Percentiles rank a stretch among this genome's conserved stretches.
These are phyloP conservation scores for Ophiostoma himal-ulmi DNA, from an alignment of 2,329 filamentous ascomycete species.

Conservation along the genomic window DNA sequence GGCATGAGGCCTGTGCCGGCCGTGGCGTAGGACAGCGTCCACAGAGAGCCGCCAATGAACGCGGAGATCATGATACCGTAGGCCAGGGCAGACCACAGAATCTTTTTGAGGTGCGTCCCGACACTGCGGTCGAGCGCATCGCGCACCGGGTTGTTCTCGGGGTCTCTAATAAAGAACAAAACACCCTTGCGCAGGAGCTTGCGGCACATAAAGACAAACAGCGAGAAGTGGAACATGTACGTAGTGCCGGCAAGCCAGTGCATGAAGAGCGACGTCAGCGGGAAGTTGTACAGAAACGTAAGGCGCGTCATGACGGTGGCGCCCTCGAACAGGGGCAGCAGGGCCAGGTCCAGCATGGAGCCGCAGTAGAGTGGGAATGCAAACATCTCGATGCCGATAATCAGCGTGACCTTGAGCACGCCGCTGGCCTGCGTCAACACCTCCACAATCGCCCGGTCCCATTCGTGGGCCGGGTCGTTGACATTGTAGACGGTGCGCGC, in stretches of 20 bases:
- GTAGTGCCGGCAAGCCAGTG: constrained; percentile 99
- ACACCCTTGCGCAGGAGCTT: constrained; percentile 96
- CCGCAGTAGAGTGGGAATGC: constrained; percentile 95
- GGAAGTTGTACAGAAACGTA: constrained; percentile 69
- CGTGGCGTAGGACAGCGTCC: constrained; percentile 61
- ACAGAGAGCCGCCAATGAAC: constrained; percentile 91
- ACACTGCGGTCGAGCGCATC: constrained; percentile 93
- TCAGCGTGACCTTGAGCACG: constrained; percentile 94
- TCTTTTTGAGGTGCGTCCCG: constrained; percentile 88
- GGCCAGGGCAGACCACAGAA: constrained; percentile 89
- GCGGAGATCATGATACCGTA: constrained; percentile 90
- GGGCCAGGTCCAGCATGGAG: constrained; percentile 76
- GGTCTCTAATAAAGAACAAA: constrained; percentile 95
- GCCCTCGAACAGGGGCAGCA: constrained; percentile 81
- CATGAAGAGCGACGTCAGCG: constrained; percentile 87
- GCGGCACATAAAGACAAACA: constrained; percentile 98
- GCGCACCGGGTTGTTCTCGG: constrained; percentile 93
- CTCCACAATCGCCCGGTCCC: constrained; percentile 76
- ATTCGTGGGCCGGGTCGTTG: constrained; percentile 45
- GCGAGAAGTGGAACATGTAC: constrained; percentile 99
- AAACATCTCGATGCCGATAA: constrained; percentile 99
- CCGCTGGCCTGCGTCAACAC: constrained; percentile 87
- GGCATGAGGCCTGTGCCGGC: constrained; percentile 68
- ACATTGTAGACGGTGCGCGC: constrained; percentile 46
- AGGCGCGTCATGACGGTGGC: constrained; percentile 72